Conservation (phyloP, 345 rosid genomes). For the Geranium rotundifolium region DNA sequence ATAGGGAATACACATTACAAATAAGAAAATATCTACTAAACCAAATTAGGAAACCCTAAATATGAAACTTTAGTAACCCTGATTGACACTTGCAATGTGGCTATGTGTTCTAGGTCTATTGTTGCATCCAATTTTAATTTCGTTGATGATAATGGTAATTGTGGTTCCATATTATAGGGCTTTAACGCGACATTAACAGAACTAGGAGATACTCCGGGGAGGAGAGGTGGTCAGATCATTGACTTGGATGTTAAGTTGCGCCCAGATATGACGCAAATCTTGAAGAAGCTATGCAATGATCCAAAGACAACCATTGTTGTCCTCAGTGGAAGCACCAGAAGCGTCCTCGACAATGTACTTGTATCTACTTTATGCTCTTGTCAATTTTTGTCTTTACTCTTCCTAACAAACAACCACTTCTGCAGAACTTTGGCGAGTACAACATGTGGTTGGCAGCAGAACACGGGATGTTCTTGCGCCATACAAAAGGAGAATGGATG, state of each 20-base stretch:
- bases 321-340: constrained; percentile 81
- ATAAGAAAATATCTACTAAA: too few species aligned
- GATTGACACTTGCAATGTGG: too few species aligned
- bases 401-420: constrained; percentile 11
- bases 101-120: too few species aligned
- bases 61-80: too few species aligned
- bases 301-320: constrained; percentile 72
- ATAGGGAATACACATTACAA: too few species aligned
- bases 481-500: constrained; percentile 85
- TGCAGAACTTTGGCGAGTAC: constrained; percentile 77
- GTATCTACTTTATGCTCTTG: constrained; percentile 3
- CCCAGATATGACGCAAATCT: constrained; percentile 56
- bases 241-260: constrained; percentile 95
- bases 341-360: constrained; percentile 60
- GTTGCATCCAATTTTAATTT: neutral
- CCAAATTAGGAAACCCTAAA: too few species aligned
- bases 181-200: constrained; percentile 97
- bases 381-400: neutral
- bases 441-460: constrained; percentile 97
- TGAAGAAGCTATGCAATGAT: constrained; percentile 63
- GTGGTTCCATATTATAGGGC: constrained; percentile 39
- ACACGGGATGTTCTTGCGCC: constrained; percentile 93
- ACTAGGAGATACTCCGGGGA: constrained; percentile 72
- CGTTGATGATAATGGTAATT: neutral
- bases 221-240: constrained; percentile 89